Base-by-base conservation (phyloP, 108 stramenopile genomes). In the Poteriospumella lacustris region DNA sequence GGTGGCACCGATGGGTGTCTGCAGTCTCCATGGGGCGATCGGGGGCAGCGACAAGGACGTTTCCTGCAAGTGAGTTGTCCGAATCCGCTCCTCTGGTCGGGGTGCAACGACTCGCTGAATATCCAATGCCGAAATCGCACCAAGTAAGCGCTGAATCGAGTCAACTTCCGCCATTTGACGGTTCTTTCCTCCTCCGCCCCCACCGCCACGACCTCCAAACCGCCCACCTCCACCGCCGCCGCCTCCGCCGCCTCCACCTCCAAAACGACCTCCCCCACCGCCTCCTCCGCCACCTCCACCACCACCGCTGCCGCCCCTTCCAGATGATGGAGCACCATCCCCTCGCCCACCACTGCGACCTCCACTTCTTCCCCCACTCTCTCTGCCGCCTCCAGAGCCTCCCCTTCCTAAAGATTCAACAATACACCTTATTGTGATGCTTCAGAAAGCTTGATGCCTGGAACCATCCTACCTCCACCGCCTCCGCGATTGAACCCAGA, bases 361-460 rank as follows among this genome's bases (percentile, higher is more conserved):
- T 42, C 33, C 24, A 44, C 42, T 3, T 33, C 36, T 5, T 39
- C 41, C 3, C 36, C 70, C 70, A 29, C 70, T 73, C 5, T 42
- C 70, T 73, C 70, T 73, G 26, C 70, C 70, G 33, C 41, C 70
- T 42, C 70, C 47, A 73, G 5, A 19, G 28, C 28, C 28, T 64
- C 29, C 28, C 28, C 28, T 64, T 64, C n/a, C n/a, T n/a, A n/a
- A n/a, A n/a, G 24, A 12, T 64, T 31, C 36, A 3, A 31, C 24
- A 64, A 31, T 12, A 64, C 36, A 3, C 9, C 31, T 24, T 64
- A 64, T 64, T 9, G 5, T 64, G 3, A 64, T 31, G 36, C 9
- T 34, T 31, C 31, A 64, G 5, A 5, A 64, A 64, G 5, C 28
- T 34, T 9, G 36, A 31, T 64, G 33, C 9, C 28, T 64, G 28